Conservation (phyloP, 228 moss, liverwort and hornwort species). For the Sphagnum fallax region DNA sequence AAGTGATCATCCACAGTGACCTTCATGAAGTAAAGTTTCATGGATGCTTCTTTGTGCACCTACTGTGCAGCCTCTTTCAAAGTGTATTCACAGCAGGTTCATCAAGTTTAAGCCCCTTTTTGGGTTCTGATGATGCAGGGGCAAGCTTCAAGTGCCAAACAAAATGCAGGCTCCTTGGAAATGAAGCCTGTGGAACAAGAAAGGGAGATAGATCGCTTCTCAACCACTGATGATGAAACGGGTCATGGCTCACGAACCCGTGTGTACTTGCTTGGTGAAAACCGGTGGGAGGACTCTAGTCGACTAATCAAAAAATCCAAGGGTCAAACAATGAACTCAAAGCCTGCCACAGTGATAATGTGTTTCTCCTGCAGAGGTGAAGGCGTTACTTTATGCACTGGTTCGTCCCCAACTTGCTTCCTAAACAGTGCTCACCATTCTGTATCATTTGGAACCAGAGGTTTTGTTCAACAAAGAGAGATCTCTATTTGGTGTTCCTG, state of each 20-base stretch:
- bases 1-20: too few species aligned
- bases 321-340: conserved; percentile 14
- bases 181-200: conserved; percentile 19
- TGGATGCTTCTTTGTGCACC: too few species aligned
- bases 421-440: background rate
- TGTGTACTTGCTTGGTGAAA: conserved; percentile 87
- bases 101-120: too few species aligned
- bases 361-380: conserved; percentile 80
- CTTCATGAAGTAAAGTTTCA: too few species aligned
- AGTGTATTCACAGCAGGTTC: too few species aligned
- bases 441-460: background rate
- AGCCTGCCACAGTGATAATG: conserved; percentile 16
- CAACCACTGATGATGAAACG: conserved; percentile 19
- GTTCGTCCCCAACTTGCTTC: conserved; percentile 9
- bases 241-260: conserved; percentile 42
- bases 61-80: too few species aligned
- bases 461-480: background rate
- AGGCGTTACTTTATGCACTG: conserved; percentile 65
- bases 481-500: background rate
- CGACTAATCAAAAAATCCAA: conserved; percentile 30
- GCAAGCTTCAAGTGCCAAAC: too few species aligned
- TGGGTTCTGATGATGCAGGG: too few species aligned
- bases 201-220: conserved; percentile 36
- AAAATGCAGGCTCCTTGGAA: too few species aligned
- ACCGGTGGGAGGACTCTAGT: conserved; percentile 91